These are phyloP conservation scores for Punica granatum DNA, from an alignment of 345 rosid species.

Conservation along the genomic window DNA sequence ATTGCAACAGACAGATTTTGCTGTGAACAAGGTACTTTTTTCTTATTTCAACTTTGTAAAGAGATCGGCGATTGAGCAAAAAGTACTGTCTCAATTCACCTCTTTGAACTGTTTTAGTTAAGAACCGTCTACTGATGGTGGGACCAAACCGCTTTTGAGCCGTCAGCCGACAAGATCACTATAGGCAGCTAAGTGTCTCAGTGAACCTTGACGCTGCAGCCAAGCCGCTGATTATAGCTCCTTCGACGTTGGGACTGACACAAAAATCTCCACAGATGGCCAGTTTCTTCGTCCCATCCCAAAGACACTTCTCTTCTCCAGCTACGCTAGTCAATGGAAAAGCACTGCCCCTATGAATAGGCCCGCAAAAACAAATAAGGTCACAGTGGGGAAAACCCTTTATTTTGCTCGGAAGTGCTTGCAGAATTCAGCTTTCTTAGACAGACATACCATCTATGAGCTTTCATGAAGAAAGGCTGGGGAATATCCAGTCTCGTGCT, in stretches of 20 bases:
- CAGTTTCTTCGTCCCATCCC: constrained; percentile 49
- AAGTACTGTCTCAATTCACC: neutral
- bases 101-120: neutral
- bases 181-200: constrained; percentile 31
- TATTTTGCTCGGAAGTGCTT: neutral
- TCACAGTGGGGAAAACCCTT: too few relatives aligned
- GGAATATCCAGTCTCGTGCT: constrained; percentile 42
- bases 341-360: constrained; percentile 67
- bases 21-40: neutral
- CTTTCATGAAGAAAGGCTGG: constrained; percentile 66
- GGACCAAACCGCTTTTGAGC: neutral
- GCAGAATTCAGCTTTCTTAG: neutral
- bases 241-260: constrained; percentile 73
- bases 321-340: constrained; percentile 72
- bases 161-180: neutral
- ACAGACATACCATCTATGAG: constrained; percentile 70
- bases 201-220: constrained; percentile 64
- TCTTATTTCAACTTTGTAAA: neutral
- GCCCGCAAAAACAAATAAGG: neutral
- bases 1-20: neutral
- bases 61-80: neutral
- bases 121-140: neutral
- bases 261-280: constrained; percentile 87
- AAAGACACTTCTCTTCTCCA: constrained; percentile 58
- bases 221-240: constrained; percentile 72